Base-by-base conservation (phyloP, 768 basidiomycete genomes). In the Suillus subaureus region DNA sequence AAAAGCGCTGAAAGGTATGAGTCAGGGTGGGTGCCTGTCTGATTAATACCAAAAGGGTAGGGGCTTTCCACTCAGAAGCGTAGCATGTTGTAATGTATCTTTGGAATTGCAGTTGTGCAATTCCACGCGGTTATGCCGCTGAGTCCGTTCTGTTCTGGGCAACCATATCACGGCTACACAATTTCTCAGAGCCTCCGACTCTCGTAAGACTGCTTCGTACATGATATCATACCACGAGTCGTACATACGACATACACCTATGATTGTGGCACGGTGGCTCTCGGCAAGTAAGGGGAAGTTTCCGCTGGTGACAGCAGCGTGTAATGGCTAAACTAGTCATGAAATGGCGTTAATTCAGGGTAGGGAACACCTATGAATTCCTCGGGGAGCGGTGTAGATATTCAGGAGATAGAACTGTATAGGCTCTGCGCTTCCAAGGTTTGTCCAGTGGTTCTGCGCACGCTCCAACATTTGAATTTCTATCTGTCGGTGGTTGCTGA, bases 11-110 rank as follows among this genome's bases (percentile, higher is more conserved):
- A 60, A 49, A 31, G 49, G 49, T 47, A 62, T 43, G 64, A 55
- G 62, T 35, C 61, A 31, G 33, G 58, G 63, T 68, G 31, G 52
- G 69, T 74, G 43, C 69, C 71, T 77, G 76, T 76, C 76, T 58
- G 71, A 72, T 69, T 68, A 64, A 77, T 72, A 62, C 70, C 66
- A 64, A 70, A 68, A 66, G 65, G 64, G 69, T 67, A 69, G 64
- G 66, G 62, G 49, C 43, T 26, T 58, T 51, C 26, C 63, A 31
- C 39, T 31, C 42, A 28, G 55, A 40, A 58, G 37, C 21, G 26
- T 42, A 60, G 58, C 11, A 31, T 60, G 26, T 60, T 60, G 58
- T 60, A 60, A 42, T 42, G 26, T 60, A 60, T 28, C 40, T 42
- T 28, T 21, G 40, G 39, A 42, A 42, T 60, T 26, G 26, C 40